Base-by-base conservation (phyloP, 331 rosid genomes). In the Malus hybrid region DNA sequence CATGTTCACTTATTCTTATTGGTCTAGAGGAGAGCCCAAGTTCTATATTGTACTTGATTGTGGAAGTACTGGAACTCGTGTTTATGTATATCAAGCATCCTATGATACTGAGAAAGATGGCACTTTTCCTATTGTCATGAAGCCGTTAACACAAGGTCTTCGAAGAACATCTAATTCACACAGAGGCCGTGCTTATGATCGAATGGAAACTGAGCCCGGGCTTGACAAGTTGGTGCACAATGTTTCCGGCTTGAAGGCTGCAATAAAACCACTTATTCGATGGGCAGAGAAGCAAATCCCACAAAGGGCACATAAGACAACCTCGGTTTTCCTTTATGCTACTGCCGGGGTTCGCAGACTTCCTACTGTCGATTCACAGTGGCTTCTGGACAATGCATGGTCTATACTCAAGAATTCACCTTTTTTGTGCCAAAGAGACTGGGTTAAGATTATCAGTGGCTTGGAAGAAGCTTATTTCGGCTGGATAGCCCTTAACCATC, bases 121-220 rank as follows among this genome's bases (percentile, higher is more conserved):
- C 66, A 86, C 61, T 44, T 94, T 95, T 78, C 99, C 99, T 15
- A 76, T 95, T 73, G 83, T 61, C 20, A 65, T 92, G 19, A 81
- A 70, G 39, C 78, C 97, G 0, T 65, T 90, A 16, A 67, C 67
- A 0, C 82, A 80, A 69, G 88, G 85, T 34, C 71, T 78, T 55
- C 80, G 28, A 5, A 84, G 76, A 67, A 90, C 75, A 75, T 77
- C 73, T 31, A 80, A 74, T 15, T 46, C 84, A 1, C 83, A 78
- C 62, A 65, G 57, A 0, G 96, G 97, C 10, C 96, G 97, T 20
- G 99, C 99, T 36, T 95, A 95, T 32, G 84, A 92, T 82, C 80
- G 99, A 73, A 85, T 92, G 88, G 99, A 95, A 81, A 90, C 97
- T 32, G 99, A 95, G 73, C 99, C 99, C 1, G 99, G 97, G 55